Conservation (phyloP, 1,139 yeast genomes). For the Meyerozyma sp. region DNA sequence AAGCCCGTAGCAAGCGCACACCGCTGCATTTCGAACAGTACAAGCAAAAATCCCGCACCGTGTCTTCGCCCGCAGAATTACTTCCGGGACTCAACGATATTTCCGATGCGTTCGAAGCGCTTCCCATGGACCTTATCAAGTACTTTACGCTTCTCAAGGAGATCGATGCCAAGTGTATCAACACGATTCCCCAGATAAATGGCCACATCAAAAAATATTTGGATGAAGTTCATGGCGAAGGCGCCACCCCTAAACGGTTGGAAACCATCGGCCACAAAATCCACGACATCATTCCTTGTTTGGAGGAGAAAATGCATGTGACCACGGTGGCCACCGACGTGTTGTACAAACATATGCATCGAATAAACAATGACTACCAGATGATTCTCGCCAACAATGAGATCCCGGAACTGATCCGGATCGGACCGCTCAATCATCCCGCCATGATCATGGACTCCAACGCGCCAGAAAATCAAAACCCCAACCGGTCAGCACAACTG, state of each 20-base stretch:
- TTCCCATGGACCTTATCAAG: slow-evolving; percentile 78
- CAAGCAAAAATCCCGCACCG: slow-evolving; percentile 27
- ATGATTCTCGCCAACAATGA: slow-evolving; percentile 69
- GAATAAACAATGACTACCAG: slow-evolving; percentile 76
- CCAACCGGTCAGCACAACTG: slow-evolving; percentile 56
- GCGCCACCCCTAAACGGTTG: slow-evolving; percentile 13
- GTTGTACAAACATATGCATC: slow-evolving; percentile 58
- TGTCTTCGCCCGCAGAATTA: slow-evolving; percentile 39
- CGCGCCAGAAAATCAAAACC: slow-evolving; percentile 29
- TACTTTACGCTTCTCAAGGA: slow-evolving; percentile 87
- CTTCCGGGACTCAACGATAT: slow-evolving; percentile 90
- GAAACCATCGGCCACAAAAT: slow-evolving; percentile 40
- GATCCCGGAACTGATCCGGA: slow-evolving; percentile 57
- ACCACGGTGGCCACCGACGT: slow-evolving; percentile 87
- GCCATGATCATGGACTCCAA: slow-evolving; percentile 63
- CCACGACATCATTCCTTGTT: slow-evolving; percentile 80
- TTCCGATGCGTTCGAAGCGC: slow-evolving; percentile 85
- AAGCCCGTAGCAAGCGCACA: background rate
- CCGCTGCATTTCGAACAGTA: slow-evolving; percentile 26
- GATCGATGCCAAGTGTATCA: slow-evolving; percentile 89
- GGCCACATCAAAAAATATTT: slow-evolving; percentile 54
- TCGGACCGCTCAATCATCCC: slow-evolving; percentile 83
- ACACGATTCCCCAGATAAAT: slow-evolving; percentile 64
- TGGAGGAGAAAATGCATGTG: slow-evolving; percentile 97
- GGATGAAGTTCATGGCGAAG: slow-evolving; percentile 29